Conservation (phyloP, 306 rosid genomes). For the Quercus dentata region DNA sequence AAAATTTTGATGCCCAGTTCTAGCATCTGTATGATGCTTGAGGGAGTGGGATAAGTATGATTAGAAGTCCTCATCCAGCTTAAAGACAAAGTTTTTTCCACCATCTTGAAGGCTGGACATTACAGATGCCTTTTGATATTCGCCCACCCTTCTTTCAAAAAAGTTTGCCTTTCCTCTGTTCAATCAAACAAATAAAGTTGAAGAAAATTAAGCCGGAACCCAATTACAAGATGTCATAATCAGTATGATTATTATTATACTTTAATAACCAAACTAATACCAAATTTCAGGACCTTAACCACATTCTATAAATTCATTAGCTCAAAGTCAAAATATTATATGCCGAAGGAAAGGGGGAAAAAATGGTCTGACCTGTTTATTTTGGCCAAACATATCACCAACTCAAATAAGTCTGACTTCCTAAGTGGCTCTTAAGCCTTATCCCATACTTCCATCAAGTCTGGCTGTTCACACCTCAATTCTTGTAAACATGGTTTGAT, state of each 20-base stretch:
- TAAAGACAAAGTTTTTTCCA: slow-evolving; percentile 73
- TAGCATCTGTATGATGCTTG: slow-evolving; percentile 18
- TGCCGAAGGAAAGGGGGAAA: neutral
- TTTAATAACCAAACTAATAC: neutral
- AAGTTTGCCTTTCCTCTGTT: slow-evolving; percentile 93
- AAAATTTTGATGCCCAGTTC: slow-evolving; percentile 18
- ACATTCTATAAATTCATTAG: neutral
- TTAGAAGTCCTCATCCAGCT: slow-evolving; percentile 75
- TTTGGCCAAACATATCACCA: neutral
- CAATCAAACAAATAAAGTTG: slow-evolving; percentile 18
- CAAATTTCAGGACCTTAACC: neutral
- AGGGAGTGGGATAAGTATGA: slow-evolving; percentile 11
- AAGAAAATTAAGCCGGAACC: slow-evolving; percentile 3
- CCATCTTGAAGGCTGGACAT: slow-evolving; percentile 82
- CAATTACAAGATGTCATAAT: neutral
- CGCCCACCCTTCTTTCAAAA: slow-evolving; percentile 90
- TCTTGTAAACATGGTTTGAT: neutral
- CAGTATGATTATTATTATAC: neutral
- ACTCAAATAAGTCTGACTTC: neutral
- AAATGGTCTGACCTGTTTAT: neutral
- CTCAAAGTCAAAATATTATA: neutral
- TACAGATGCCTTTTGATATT: slow-evolving; percentile 91
- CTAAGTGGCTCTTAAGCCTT: neutral
- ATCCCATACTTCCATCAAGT: neutral
- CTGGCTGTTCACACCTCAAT: neutral